Percentiles rank a stretch among this genome's conserved stretches.
These are phyloP conservation scores for Pilatotrama ljubarskyi DNA, from an alignment of 768 basidiomycete species.

Conservation along the genomic window DNA sequence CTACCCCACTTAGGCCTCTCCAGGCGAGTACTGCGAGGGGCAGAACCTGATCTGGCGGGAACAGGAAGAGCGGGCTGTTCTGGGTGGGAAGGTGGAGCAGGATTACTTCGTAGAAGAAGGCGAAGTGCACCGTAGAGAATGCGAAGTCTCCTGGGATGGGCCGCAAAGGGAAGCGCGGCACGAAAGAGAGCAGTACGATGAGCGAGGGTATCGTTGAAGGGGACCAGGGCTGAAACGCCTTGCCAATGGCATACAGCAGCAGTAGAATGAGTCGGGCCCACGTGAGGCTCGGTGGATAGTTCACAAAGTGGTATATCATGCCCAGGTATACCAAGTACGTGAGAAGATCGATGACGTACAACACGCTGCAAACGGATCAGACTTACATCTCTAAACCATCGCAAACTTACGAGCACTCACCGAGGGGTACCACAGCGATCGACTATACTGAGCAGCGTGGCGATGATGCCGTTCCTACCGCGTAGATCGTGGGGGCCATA, in stretches of 20 bases:
- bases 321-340: slow-evolving; percentile 42
- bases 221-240: slow-evolving; percentile 36
- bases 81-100: slow-evolving; percentile 46
- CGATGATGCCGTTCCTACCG: background rate
- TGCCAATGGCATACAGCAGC: slow-evolving; percentile 40
- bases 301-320: slow-evolving; percentile 37
- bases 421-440: slow-evolving; percentile 47
- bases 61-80: slow-evolving; percentile 47
- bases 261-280: slow-evolving; percentile 36
- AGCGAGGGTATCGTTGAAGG: slow-evolving; percentile 36
- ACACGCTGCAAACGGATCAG: slow-evolving; percentile 33
- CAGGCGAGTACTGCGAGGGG: slow-evolving; percentile 47
- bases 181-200: slow-evolving; percentile 43
- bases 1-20: slow-evolving; percentile 38
- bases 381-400: background rate
- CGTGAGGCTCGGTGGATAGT: slow-evolving; percentile 26
- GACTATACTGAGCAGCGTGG: slow-evolving; percentile 30
- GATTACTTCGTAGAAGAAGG: slow-evolving; percentile 42
- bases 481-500: slow-evolving; percentile 26
- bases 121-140: slow-evolving; percentile 44
- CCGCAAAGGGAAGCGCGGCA: slow-evolving; percentile 41
- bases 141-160: slow-evolving; percentile 42
- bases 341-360: slow-evolving; percentile 46
- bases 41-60: slow-evolving; percentile 39
- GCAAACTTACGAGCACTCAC: slow-evolving; percentile 32